phyloP scores from a whole-genome alignment of 1,284 basidiomycete species.

The Agaricales sp. region DNA sequence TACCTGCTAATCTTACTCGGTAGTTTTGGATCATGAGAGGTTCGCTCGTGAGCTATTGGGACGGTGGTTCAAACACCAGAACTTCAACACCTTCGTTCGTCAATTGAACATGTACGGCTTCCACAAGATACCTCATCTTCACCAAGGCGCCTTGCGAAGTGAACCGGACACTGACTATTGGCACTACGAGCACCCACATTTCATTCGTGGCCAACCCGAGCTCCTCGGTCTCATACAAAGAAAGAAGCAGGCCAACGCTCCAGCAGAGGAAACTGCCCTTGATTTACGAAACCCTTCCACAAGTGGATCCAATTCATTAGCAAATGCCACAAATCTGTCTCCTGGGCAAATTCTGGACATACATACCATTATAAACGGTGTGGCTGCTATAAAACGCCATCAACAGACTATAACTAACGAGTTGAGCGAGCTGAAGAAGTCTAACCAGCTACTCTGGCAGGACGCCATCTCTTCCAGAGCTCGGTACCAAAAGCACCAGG shows the following conservation, averaged over 20 bases:
- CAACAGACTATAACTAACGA: conserved; percentile 86
- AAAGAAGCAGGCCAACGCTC: conserved; percentile 23
- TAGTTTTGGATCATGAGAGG: conserved; percentile 89
- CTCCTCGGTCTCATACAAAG: conserved; percentile 79
- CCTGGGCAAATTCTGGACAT: conserved; percentile 59
- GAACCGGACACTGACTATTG: conserved; percentile 82
- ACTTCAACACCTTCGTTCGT: conserved; percentile 90
- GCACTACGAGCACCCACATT: conserved; percentile 90
- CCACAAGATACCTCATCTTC: conserved; percentile 92
- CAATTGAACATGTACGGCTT: conserved; percentile 99
- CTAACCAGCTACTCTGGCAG: conserved; percentile 88
- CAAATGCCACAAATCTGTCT: conserved; percentile 16
- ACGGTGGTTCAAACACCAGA: conserved; percentile 94
- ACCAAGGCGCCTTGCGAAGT: conserved; percentile 84
- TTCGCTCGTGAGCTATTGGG: conserved; percentile 89
- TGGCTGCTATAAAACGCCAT: conserved; percentile 84
- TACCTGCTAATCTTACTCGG: conserved; percentile 5
- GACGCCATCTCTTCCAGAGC: conserved; percentile 77
- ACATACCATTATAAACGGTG: conserved; percentile 70
- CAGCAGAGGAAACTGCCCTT: conserved; percentile 18
- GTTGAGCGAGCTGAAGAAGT: conserved; percentile 79
- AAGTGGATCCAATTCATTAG: conserved; percentile 12
- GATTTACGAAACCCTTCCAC: conserved; percentile 10
- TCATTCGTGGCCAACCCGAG: conserved; percentile 85
- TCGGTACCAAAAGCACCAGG: conserved; percentile 85